Evolutionary conservation across 805 yeast genomes (phyloP).

Genomic region (Hanseniaspora lindneri): DNA sequence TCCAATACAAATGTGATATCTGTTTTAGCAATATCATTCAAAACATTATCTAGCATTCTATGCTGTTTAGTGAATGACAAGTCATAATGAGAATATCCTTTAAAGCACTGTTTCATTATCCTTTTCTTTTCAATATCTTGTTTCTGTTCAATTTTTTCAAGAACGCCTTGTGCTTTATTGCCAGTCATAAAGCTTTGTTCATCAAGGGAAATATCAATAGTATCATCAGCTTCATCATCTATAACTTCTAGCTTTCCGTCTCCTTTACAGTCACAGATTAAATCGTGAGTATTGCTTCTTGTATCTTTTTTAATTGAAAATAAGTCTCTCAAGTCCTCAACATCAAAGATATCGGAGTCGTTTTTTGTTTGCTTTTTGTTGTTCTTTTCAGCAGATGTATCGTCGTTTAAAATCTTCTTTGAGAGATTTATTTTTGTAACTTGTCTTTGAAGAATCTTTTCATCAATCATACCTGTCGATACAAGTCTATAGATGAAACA

Average conservation of each 20-base stretch:
- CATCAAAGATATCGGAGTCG: slow-evolving; percentile 46
- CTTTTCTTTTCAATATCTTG: slow-evolving; percentile 28
- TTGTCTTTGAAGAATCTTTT: slow-evolving; percentile 86
- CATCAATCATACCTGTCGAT: slow-evolving; percentile 86
- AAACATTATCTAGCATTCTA: slow-evolving; percentile 14
- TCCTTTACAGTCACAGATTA: slow-evolving; percentile 56
- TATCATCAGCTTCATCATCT: slow-evolving; percentile 19
- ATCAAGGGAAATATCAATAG: slow-evolving; percentile 14
- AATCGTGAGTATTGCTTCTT: slow-evolving; percentile 62
- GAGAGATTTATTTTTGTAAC: slow-evolving; percentile 71
- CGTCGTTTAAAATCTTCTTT: slow-evolving; percentile 47
- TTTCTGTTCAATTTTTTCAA: slow-evolving; percentile 20
- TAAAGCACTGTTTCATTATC: slow-evolving; percentile 46
- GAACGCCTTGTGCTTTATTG: slow-evolving; percentile 29
- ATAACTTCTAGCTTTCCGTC: slow-evolving; percentile 32
- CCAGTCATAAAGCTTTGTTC: slow-evolving; percentile 35
- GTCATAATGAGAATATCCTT: slow-evolving; percentile 52
- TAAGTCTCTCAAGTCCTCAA: slow-evolving; percentile 58
- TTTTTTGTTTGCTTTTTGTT: slow-evolving; percentile 30
- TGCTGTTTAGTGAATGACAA: slow-evolving; percentile 28
- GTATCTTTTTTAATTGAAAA: slow-evolving; percentile 47
- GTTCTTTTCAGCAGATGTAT: slow-evolving; percentile 23
- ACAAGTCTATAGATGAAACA: slow-evolving; percentile 72
- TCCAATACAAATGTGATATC: slow-evolving; percentile 14
- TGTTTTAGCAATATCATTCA: background rate